Evolutionary conservation across 2,329 filamentous ascomycete genomes (phyloP), one percentile per base, ranked within the genome.

Genomic region (Helotiales sp.): DNA sequence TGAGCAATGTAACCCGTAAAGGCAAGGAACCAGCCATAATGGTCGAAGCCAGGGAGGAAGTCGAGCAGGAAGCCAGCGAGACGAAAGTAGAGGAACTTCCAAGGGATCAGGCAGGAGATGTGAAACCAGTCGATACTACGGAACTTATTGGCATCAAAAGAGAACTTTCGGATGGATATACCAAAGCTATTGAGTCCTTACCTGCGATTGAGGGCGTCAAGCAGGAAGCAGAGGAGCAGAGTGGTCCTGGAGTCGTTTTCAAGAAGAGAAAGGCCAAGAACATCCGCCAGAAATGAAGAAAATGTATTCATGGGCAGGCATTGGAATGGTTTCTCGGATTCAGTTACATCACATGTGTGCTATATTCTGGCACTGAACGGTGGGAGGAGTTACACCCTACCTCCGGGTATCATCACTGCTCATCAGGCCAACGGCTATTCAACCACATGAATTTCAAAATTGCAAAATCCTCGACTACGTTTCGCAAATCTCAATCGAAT

Each of bases 221-320:
- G 71, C 30, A 78, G 72, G 72, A 73, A 72, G 55, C 69, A 75
- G 71, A 70, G 11, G 69, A 70, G 37, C 69, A 64, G 24, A 75
- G 72, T 10, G 71, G 77, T 2, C 75, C 82, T 11, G 82, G 85
- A 2, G 84, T 93, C 1, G 82, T 93, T 2, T 96, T 95, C 79
- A 95, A 94, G 80, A 94, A 93, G 81, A 83, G 92, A 63, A 95
- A 93, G 75, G 83, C 87, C 15, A 91, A 89, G 81, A 86, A 84
- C 60, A 82, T 89, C 40, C 84, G 88, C 22, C 85, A 89, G 72
- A 89, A 86, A 76, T 89, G 63, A 75, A 24, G 2, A 7, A 24
- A 10, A 15, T 24, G 6, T 20, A 43, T 45, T 2, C 8, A 6
- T 10, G 17, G n/a, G n/a, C 40, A 20, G 20, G 20, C 20, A 20